Percentiles rank a stretch among this genome's conserved stretches.
Evolutionary conservation across 176 grass and related monocot genomes (phyloP).

Genomic region (Ampelocalamus luodianensis): DNA sequence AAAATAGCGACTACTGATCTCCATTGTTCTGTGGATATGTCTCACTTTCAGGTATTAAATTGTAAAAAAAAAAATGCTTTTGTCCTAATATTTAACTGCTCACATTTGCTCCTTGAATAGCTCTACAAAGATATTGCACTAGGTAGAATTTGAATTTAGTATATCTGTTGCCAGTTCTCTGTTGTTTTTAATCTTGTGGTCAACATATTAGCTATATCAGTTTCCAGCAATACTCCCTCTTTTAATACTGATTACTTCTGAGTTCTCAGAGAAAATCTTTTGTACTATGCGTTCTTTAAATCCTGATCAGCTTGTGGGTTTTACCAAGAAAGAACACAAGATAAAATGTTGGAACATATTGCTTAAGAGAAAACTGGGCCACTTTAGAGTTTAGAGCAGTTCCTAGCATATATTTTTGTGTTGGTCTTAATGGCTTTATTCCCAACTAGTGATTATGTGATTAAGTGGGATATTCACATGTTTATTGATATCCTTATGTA

Average conservation of each 20-base stretch:
- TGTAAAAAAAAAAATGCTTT: not conserved
- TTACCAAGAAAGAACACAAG: not conserved
- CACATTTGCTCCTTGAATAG: not conserved
- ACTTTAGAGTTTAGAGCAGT: too few relatives aligned
- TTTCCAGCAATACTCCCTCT: not conserved
- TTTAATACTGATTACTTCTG: not conserved
- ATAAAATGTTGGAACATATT: conserved; percentile 16
- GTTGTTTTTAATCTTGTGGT: too few relatives aligned
- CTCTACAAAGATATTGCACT: too few relatives aligned
- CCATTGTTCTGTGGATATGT: not conserved
- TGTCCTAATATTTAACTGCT: not conserved
- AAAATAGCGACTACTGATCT: not conserved
- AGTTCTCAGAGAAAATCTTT: not conserved
- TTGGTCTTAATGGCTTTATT: not conserved
- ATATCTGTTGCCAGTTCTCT: too few relatives aligned
- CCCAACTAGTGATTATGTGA: not conserved
- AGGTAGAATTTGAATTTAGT: too few relatives aligned
- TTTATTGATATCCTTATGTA: too few relatives aligned
- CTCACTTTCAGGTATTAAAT: not conserved
- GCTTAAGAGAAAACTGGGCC: not conserved
- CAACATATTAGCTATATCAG: not conserved
- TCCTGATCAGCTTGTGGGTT: not conserved
- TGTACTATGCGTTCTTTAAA: not conserved
- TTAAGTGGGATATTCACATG: too few relatives aligned
- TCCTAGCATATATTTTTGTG: not conserved